phyloP scores from a whole-genome alignment of 2,329 filamentous ascomycete genomes.

The Cladorrhinum sp. region DNA sequence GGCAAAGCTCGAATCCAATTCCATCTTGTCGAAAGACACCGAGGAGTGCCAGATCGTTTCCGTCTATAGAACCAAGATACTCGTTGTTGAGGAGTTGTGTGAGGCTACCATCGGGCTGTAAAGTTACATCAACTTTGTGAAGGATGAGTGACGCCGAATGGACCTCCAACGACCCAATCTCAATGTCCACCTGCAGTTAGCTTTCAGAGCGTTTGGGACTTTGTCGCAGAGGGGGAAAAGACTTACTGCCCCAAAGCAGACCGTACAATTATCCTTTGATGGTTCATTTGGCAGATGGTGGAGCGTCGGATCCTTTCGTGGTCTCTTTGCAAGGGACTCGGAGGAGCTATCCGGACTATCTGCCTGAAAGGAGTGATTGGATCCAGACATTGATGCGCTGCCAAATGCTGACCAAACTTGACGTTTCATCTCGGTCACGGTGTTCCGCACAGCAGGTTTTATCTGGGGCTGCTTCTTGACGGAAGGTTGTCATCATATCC shows the following conservation, averaged over 20 bases:
- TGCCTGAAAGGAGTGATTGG: no score
- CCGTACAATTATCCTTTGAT: neutral
- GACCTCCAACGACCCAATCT: neutral
- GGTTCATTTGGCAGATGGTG: neutral
- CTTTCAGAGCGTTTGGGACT: neutral
- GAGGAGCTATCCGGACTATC: no score
- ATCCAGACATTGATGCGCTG: no score
- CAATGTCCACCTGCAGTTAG: neutral
- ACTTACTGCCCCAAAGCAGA: neutral
- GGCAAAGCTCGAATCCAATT: neutral
- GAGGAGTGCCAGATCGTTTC: neutral
- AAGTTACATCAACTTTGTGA: neutral
- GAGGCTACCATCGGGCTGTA: neutral
- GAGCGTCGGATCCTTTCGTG: no score
- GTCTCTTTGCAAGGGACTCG: no score
- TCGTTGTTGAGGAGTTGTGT: neutral
- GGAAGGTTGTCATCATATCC: no score
- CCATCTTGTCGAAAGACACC: neutral
- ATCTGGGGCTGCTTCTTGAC: no score
- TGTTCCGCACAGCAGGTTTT: neutral
- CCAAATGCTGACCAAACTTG: neutral
- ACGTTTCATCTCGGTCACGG: neutral
- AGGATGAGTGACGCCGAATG: neutral
- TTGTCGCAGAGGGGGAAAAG: no score
- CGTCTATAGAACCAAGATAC: neutral